Evolutionary conservation across 179 eudicot species (phyloP).

Genomic region (Vitellaria paradoxa): DNA sequence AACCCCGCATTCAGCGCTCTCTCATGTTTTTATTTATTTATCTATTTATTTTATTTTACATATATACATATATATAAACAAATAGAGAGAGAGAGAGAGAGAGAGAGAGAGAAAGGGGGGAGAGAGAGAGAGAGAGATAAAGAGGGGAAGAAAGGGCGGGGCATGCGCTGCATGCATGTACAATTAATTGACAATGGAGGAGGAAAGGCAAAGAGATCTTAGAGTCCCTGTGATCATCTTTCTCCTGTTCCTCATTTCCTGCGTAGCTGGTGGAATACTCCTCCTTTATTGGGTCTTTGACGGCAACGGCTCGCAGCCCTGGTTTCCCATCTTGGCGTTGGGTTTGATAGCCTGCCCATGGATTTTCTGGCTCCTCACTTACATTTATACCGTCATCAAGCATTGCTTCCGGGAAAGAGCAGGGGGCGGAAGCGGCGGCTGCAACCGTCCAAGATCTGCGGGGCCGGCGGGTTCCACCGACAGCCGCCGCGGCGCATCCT

Average conservation of each 20-base stretch:
- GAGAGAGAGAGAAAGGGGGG: not conserved
- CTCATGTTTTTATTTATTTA: not conserved
- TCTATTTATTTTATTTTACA: too few species aligned
- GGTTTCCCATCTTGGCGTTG: constrained; percentile 32
- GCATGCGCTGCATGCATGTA: not conserved
- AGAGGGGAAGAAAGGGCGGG: not conserved
- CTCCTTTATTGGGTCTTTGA: constrained; percentile 28
- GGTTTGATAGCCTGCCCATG: constrained; percentile 36
- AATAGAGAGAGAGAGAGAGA: not conserved
- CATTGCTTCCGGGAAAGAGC: constrained; percentile 13
- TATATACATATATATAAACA: too few species aligned
- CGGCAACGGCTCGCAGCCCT: constrained; percentile 22
- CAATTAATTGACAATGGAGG: not conserved
- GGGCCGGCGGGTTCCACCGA: not conserved
- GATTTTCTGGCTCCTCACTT: constrained; percentile 38
- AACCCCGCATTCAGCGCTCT: not conserved
- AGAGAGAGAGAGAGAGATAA: not conserved
- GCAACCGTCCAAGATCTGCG: not conserved
- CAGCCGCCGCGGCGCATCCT: not conserved
- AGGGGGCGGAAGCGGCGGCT: not conserved
- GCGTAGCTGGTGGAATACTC: constrained; percentile 32
- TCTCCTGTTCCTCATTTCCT: constrained; percentile 27
- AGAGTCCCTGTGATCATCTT: constrained; percentile 28
- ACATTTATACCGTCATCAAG: constrained; percentile 29
- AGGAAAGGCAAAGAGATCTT: constrained; percentile 21